Base-by-base conservation (phyloP, 2,329 filamentous ascomycete species). In the Fusarium nodosum region DNA sequence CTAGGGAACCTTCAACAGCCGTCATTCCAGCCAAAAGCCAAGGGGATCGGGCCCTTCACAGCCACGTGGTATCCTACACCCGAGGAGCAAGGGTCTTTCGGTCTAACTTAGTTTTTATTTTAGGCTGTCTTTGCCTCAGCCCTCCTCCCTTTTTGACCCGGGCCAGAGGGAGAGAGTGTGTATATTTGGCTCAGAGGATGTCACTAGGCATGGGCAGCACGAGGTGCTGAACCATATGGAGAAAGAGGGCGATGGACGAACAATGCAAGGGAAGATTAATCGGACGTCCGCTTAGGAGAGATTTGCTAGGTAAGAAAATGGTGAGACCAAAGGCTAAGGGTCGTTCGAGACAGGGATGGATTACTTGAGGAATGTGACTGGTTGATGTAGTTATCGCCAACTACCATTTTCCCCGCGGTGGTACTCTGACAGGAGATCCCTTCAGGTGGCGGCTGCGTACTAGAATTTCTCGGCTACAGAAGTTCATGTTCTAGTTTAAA, bases 61-160 rank as follows among this genome's bases (percentile, higher is more conserved):
- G 41, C 64, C 64, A 67, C 64, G 64, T 67, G 64, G 63, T 44
- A 44, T 62, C 22, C 30, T 36, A 51, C 46, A 41, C 41, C 46
- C 28, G 34, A 54, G 31, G 28, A 54, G 57, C 30, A 46, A 63
- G 42, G 60, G 42, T 48, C 26, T 31, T 36, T 28, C 11, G 16
- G 22, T 44, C 22, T 44, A 24, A 16, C 44, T 39, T 44, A 33
- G 36, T 33, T 57, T 38, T 34, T 31, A 28, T 18, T 28, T 20
- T 20, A 34, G 36, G n/a, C 24, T 30, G 39, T 54, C 56, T 61
- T 52, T 54, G 28, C 46, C 39, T 41, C 34, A 16, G 26, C 36
- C 28, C 34, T 39, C 38, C 45, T 38, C 26, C 13, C 44, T 26
- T 34, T 30, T 33, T 33, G 38, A 41, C 45, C 24, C 34, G 34